Evolutionary conservation across 257 asterid genomes (phyloP).

Genomic region (Gentiana dahurica): DNA sequence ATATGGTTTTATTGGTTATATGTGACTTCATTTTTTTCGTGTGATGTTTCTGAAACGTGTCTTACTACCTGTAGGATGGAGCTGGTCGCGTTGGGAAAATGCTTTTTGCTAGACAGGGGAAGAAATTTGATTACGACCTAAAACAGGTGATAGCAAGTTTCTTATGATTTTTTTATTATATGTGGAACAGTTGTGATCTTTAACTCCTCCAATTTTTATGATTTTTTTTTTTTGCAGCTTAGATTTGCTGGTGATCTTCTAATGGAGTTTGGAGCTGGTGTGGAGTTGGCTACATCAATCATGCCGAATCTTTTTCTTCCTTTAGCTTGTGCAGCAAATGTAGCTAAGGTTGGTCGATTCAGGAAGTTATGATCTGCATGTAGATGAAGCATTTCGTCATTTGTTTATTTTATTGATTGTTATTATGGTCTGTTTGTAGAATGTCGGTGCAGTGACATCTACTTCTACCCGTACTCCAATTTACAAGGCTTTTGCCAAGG

Average conservation of each 20-base stretch:
- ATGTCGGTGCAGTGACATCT: slow-evolving; percentile 93
- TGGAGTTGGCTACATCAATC: slow-evolving; percentile 86
- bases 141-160: slow-evolving; percentile 53
- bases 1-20: background rate
- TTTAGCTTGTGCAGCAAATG: slow-evolving; percentile 97
- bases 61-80: slow-evolving; percentile 57
- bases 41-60: slow-evolving; percentile 4
- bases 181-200: background rate
- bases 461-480: slow-evolving; percentile 97
- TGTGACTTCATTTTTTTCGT: background rate
- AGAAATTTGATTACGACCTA: slow-evolving; percentile 92
- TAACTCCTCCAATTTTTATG: background rate
- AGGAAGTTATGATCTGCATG: too few species aligned
- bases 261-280: slow-evolving; percentile 97
- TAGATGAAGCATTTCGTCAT: too few species aligned
- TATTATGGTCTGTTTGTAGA: slow-evolving; percentile 34
- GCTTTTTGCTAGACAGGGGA: slow-evolving; percentile 94
- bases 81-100: slow-evolving; percentile 98
- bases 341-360: slow-evolving; percentile 55
- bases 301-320: slow-evolving; percentile 93
- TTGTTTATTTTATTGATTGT: slow-evolving; percentile 4
- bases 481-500: slow-evolving; percentile 97
- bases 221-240: slow-evolving; percentile 41
- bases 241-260: slow-evolving; percentile 92
- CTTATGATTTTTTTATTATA: background rate